Evolutionary conservation across 768 basidiomycete genomes (phyloP).

Genomic region (Leccinum aurantiacum): DNA sequence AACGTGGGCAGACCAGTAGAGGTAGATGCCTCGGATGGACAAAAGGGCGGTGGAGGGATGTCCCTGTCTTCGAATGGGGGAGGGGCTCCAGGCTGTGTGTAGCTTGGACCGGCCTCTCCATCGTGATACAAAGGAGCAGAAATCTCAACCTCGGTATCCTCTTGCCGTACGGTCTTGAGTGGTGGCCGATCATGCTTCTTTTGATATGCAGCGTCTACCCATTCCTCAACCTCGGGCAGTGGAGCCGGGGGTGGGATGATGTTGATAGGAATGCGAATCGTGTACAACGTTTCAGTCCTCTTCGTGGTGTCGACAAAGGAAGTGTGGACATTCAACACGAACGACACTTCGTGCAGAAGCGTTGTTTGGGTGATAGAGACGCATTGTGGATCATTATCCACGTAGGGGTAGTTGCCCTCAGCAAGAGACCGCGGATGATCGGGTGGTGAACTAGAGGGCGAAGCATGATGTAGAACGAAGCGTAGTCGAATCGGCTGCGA

Average conservation of each 20-base stretch:
- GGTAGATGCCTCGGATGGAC: constrained; percentile 57
- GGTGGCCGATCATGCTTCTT: constrained; percentile 90
- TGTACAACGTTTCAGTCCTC: constrained; percentile 66
- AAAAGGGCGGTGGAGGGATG: constrained; percentile 67
- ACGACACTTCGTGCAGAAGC: constrained; percentile 79
- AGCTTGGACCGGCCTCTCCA: constrained; percentile 76
- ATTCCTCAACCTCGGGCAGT: constrained; percentile 74
- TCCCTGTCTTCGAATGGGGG: constrained; percentile 87
- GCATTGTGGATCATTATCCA: constrained; percentile 63
- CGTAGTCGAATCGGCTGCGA: constrained; percentile 71
- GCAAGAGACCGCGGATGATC: constrained; percentile 46
- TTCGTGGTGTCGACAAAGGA: constrained; percentile 75
- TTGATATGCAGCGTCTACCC: constrained; percentile 72
- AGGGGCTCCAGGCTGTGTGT: constrained; percentile 60
- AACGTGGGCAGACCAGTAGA: constrained; percentile 68
- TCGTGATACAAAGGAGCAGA: constrained; percentile 66
- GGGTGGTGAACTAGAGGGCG: constrained; percentile 48
- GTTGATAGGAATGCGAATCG: constrained; percentile 64
- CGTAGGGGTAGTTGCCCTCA: constrained; percentile 43
- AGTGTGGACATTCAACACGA: constrained; percentile 67
- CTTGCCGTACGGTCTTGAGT: constrained; percentile 62
- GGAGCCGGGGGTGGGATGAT: constrained; percentile 76
- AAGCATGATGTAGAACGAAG: constrained; percentile 73
- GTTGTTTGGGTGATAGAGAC: constrained; percentile 79
- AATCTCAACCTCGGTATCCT: constrained; percentile 62